phyloP scores from a whole-genome alignment of 2,329 filamentous ascomycete species.

The Leptographium wingfieldii region DNA sequence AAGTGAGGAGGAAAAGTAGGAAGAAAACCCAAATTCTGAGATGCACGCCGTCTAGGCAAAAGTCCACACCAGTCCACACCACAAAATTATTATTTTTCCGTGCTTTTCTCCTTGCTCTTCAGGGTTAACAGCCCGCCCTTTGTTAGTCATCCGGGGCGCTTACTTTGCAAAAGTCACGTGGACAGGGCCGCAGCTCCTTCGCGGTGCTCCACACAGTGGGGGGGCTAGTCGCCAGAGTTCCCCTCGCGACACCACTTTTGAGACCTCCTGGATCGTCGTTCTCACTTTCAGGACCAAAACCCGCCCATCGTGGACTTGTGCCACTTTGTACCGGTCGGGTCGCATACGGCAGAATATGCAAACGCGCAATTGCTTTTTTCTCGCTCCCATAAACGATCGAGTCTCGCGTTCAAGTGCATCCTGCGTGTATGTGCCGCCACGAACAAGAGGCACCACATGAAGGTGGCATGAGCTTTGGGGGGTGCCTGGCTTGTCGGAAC shows the following conservation, averaged over 20 bases:
- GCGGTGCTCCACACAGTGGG: neutral
- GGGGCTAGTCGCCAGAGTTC: neutral
- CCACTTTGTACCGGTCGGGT: neutral
- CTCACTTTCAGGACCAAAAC: neutral
- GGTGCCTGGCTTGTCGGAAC: neutral
- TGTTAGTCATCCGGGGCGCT: neutral
- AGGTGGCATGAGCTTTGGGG: neutral
- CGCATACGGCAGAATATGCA: neutral
- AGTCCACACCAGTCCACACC: slow-evolving; percentile 7
- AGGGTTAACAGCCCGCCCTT: slow-evolving; percentile 11
- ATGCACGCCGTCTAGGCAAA: slow-evolving; percentile 5
- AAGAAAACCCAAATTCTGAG: slow-evolving; percentile 10
- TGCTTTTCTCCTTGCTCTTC: neutral
- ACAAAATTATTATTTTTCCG: slow-evolving; percentile 8
- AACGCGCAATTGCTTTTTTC: neutral
- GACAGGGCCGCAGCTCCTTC: neutral
- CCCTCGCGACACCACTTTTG: neutral
- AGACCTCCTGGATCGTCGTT: neutral
- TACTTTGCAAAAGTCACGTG: neutral
- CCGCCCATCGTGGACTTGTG: neutral
- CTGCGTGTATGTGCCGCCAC: neutral
- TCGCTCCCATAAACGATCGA: neutral
- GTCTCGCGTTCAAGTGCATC: neutral
- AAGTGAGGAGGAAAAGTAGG: slow-evolving; percentile 2
- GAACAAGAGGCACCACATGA: neutral